phyloP scores from a whole-genome alignment of 2,329 filamentous ascomycete genomes.

The Cryoendolithus antarcticus region DNA sequence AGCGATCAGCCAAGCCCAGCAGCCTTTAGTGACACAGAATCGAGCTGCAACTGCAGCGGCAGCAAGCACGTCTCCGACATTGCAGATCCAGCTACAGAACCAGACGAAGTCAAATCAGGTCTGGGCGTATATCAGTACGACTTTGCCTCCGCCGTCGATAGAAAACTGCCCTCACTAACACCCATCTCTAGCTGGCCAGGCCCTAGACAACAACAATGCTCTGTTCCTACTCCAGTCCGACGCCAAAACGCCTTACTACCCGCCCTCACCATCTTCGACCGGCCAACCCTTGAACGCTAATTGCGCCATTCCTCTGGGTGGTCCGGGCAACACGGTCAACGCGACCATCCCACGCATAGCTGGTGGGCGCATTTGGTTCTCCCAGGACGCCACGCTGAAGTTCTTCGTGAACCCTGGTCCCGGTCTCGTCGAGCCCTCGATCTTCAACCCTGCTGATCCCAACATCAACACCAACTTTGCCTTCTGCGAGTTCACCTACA shows the following conservation, averaged over 20 bases:
- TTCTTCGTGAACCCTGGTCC: slow-evolving; percentile 26
- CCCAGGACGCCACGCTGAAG: slow-evolving; percentile 18
- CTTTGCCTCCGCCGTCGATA: neutral
- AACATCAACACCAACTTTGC: slow-evolving; percentile 34
- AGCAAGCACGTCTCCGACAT: slow-evolving; percentile 15
- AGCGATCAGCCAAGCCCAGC: neutral
- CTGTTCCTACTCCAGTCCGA: slow-evolving; percentile 23
- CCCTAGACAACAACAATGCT: slow-evolving; percentile 22
- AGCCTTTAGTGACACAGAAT: slow-evolving; percentile 2
- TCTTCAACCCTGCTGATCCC: slow-evolving; percentile 28
- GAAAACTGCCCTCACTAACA: neutral
- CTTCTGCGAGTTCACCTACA: slow-evolving; percentile 38
- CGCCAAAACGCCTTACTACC: slow-evolving; percentile 24
- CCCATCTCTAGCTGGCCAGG: slow-evolving; percentile 17
- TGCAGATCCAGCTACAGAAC: slow-evolving; percentile 22
- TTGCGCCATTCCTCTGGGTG: slow-evolving; percentile 33
- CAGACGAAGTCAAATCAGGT: slow-evolving; percentile 20
- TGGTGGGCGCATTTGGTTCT: slow-evolving; percentile 27
- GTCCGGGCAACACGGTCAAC: slow-evolving; percentile 20
- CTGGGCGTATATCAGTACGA: slow-evolving; percentile 39
- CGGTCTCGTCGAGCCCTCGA: slow-evolving; percentile 24
- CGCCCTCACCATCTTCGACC: slow-evolving; percentile 19
- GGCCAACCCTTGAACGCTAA: slow-evolving; percentile 25
- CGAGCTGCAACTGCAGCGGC: neutral
- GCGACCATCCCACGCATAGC: slow-evolving; percentile 24